These are phyloP conservation scores for Geosmithia morbida DNA, from an alignment of 2,329 filamentous ascomycete species.

Conservation along the genomic window DNA sequence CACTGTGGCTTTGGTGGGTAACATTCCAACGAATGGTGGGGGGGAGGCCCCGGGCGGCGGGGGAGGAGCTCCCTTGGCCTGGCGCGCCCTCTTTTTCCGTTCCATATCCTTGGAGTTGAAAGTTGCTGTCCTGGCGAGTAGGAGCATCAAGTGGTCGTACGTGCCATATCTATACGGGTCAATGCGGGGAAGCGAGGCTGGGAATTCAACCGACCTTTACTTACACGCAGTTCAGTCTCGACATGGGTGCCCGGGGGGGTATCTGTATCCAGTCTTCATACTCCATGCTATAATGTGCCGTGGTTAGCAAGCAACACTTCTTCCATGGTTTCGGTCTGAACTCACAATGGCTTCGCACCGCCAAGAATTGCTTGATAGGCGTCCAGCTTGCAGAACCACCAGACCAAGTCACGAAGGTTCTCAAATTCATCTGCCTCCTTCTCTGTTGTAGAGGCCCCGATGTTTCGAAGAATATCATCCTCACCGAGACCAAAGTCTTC, in stretches of 20 bases:
- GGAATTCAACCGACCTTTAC: slow-evolving; percentile 9
- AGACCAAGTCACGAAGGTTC: slow-evolving; percentile 73
- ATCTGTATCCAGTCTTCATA: slow-evolving; percentile 76
- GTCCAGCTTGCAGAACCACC: slow-evolving; percentile 96
- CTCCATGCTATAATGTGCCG: slow-evolving; percentile 46
- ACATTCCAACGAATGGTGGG: slow-evolving; percentile 38
- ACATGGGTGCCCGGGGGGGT: slow-evolving; percentile 69
- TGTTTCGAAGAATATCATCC: slow-evolving; percentile 11
- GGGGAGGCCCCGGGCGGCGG: slow-evolving; percentile 15
- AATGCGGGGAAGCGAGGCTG: background rate
- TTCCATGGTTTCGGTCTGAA: slow-evolving; percentile 7
- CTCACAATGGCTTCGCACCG: slow-evolving; percentile 74
- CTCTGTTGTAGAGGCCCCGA: slow-evolving; percentile 19
- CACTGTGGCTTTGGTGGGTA: slow-evolving; percentile 35
- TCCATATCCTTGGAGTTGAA: slow-evolving; percentile 66
- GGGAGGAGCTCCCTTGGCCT: slow-evolving; percentile 10
- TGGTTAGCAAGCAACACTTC: slow-evolving; percentile 8
- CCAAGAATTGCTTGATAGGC: slow-evolving; percentile 82
- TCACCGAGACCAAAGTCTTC: slow-evolving; percentile 21
- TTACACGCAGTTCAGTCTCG: slow-evolving; percentile 58
- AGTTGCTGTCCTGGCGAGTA: slow-evolving; percentile 65
- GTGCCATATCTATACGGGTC: slow-evolving; percentile 54
- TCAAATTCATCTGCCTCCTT: slow-evolving; percentile 69
- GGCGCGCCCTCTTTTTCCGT: slow-evolving; percentile 55
- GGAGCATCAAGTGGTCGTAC: slow-evolving; percentile 72